Base-by-base conservation (phyloP, 495 filamentous ascomycete species). In the Cudoniella acicularis region DNA sequence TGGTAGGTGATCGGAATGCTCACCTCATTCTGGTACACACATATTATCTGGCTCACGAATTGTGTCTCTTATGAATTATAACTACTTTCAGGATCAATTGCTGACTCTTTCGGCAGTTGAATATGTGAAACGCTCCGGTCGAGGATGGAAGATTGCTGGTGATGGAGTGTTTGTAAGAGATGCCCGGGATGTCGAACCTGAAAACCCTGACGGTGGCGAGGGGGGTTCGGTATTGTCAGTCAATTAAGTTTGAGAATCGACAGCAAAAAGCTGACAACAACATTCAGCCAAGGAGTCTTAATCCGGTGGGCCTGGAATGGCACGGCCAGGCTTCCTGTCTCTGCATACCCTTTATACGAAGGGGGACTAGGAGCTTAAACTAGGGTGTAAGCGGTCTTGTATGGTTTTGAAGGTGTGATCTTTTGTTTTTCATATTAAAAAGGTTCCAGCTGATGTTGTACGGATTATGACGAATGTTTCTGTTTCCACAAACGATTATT, bases 121-220 rank as follows among this genome's bases (percentile, higher is more conserved):
- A 47, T 73, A 69, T 43, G 48, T 79, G 17, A 64, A 69, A 23
- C 57, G 63, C n/a, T 59, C 60, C 22, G 65, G 56, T 17, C 57
- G 57, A n/a, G 64, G 60, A 8, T 79, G 78, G 77, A 59, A 54
- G 11, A 68, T 74, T 30, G 72, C 70, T 45, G 54, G 70, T 4
- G 68, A 74, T 0, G 77, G 76, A 17, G 64, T 76, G 1, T 73
- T 79, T 49, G 73, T 73, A 23, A 53, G 50, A 43, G 60, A 65
- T 25, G 1, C 47, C 13, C 46, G 43, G 13, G 52, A 30, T 58
- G 52, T 52, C 10, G 18, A 18, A 50, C 30, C 48, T 49, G 60
- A 23, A 45, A 9, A 20, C 20, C 25, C 17, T 13, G 52, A 47
- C 23, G 48, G 54, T 40, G 64, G 59, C 49, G 69, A 73, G 30